Evolutionary conservation across 805 yeast species (phyloP).

Genomic region (Blastobotrys chiropterorum): DNA sequence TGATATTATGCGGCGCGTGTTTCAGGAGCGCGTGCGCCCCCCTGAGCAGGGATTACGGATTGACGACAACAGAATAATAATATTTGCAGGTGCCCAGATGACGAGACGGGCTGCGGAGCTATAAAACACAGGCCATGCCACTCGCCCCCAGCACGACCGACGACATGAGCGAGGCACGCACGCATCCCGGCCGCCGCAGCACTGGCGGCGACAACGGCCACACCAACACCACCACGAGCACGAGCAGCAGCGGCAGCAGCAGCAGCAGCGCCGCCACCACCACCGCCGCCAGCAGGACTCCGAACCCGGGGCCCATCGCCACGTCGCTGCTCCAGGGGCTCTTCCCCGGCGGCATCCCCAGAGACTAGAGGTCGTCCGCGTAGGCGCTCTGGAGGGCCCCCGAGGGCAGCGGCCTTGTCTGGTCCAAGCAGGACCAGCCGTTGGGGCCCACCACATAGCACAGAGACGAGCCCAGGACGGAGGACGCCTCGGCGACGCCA

Average conservation of each 20-base stretch:
- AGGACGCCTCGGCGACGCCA: conserved; percentile 47
- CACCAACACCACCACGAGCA: background rate
- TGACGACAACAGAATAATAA: too few relatives aligned
- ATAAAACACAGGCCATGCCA: too few relatives aligned
- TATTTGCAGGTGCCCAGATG: background rate
- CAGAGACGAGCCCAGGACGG: conserved; percentile 44
- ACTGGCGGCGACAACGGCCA: background rate
- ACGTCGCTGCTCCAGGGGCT: background rate
- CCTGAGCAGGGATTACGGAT: background rate
- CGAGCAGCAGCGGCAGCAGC: background rate
- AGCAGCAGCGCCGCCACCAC: background rate
- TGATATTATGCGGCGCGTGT: too few relatives aligned
- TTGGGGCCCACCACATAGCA: conserved; percentile 44
- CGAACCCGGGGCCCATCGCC: background rate
- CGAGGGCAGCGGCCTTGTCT: conserved; percentile 11
- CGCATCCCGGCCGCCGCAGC: background rate
- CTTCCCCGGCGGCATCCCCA: background rate
- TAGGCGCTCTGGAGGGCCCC: conserved; percentile 12
- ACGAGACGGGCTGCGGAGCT: too few relatives aligned
- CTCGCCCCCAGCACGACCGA: too few relatives aligned
- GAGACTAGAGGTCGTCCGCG: background rate
- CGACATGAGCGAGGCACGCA: background rate
- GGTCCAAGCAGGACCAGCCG: conserved; percentile 41
- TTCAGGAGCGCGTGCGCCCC: background rate
- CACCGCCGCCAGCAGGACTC: background rate